Evolutionary conservation across 1,284 basidiomycete genomes (phyloP).

Genomic region (Pseudozyma tsukubaensis): DNA sequence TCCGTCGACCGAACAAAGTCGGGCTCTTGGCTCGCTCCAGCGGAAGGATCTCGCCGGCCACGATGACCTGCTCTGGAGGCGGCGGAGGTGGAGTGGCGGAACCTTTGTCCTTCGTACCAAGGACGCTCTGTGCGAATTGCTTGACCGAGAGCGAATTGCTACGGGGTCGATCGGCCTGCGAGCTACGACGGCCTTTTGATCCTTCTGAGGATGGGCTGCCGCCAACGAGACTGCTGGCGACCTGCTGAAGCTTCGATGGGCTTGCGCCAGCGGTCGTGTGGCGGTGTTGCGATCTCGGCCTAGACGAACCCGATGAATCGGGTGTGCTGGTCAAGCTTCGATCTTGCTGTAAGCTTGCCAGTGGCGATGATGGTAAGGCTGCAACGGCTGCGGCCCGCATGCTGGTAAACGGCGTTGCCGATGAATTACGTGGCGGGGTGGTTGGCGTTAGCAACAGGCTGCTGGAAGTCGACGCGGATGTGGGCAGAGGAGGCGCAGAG

Average conservation of each 20-base stretch:
- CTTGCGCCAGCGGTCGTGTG: constrained; percentile 39
- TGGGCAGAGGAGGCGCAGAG: constrained; percentile 1
- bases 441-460: constrained; percentile 1
- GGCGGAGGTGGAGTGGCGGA: constrained; percentile 13
- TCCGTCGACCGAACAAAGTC: constrained; percentile 48
- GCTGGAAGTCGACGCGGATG: constrained; percentile 20
- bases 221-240: constrained; percentile 18
- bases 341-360: constrained; percentile 7
- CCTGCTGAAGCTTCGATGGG: constrained; percentile 39
- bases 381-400: constrained; percentile 1
- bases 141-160: constrained; percentile 57
- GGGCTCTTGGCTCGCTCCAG: constrained; percentile 55
- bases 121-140: constrained; percentile 47
- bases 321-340: constrained; percentile 26
- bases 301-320: constrained; percentile 14
- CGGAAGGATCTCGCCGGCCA: constrained; percentile 47
- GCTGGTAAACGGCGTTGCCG: constrained; percentile 6
- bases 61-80: constrained; percentile 32
- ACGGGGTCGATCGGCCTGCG: constrained; percentile 43
- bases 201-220: constrained; percentile 21
- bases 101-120: constrained; percentile 44
- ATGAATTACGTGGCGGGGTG: not conserved
- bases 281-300: constrained; percentile 42
- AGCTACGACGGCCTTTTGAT: constrained; percentile 21
- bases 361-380: constrained; percentile 8